Evolutionary conservation across 2,329 filamentous ascomycete genomes (phyloP).

Genomic region (Waltergamsia citrina): DNA sequence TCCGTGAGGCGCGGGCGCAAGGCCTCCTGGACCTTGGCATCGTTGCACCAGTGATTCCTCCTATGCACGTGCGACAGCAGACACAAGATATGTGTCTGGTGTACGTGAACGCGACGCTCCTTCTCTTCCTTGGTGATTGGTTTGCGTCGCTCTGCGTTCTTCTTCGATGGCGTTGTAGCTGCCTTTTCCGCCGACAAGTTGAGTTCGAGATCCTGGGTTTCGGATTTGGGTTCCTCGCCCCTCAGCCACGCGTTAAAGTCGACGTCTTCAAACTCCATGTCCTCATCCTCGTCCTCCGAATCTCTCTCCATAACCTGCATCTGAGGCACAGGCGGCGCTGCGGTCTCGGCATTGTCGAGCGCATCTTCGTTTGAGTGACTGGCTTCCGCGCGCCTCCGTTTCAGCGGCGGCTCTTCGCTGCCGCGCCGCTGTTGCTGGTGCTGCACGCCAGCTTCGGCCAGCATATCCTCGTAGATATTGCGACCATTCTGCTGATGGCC

Average conservation of each 20-base stretch:
- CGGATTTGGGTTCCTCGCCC: constrained; percentile 9
- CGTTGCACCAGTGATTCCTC: constrained; percentile 87
- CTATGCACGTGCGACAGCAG: constrained; percentile 67
- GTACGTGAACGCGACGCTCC: constrained; percentile 58
- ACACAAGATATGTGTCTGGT: constrained; percentile 79
- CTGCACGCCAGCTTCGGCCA: constrained; percentile 34
- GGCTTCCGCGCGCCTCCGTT: constrained; percentile 21
- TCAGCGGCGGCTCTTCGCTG: constrained; percentile 26
- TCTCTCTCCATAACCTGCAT: constrained; percentile 41
- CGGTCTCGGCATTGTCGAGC: constrained; percentile 26
- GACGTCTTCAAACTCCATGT: constrained; percentile 38
- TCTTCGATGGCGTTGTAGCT: constrained; percentile 18
- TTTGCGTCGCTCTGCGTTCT: constrained; percentile 32
- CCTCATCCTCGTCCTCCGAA: constrained; percentile 30
- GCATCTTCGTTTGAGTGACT: not conserved
- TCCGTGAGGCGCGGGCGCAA: constrained; percentile 56
- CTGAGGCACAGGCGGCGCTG: constrained; percentile 35
- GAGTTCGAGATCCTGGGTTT: constrained; percentile 32
- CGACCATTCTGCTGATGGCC: too few species aligned
- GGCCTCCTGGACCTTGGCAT: constrained; percentile 54
- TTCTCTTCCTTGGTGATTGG: constrained; percentile 45
- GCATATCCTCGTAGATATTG: constrained; percentile 38
- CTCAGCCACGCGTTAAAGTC: constrained; percentile 24
- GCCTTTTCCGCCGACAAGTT: constrained; percentile 39
- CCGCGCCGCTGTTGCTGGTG: constrained; percentile 4